phyloP scores from a whole-genome alignment of 345 rosid genomes.

The Gossypium australe region DNA sequence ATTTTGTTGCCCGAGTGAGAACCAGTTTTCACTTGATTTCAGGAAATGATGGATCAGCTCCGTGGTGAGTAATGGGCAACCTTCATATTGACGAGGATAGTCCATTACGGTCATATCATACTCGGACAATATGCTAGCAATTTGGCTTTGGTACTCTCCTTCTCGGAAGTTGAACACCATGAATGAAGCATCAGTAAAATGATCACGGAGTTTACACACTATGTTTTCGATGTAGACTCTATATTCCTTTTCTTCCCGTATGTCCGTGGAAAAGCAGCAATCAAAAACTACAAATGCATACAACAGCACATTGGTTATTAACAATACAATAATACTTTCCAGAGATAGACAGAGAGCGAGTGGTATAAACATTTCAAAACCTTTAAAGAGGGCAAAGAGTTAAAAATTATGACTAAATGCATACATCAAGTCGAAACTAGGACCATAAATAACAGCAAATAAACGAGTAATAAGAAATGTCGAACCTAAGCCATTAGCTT shows the following conservation, averaged over 20 bases:
- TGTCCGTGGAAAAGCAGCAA: conserved; percentile 57
- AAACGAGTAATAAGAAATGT: neutral
- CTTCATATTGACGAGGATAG: conserved; percentile 71
- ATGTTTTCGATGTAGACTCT: conserved; percentile 47
- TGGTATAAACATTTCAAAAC: neutral
- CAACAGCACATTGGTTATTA: conserved; percentile 9
- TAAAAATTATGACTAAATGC: neutral
- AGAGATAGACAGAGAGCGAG: neutral
- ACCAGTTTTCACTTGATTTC: conserved; percentile 70
- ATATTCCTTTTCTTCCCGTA: conserved; percentile 47
- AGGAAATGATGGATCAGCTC: conserved; percentile 66
- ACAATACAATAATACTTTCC: neutral
- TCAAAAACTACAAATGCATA: conserved; percentile 45
- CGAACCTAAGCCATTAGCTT: neutral
- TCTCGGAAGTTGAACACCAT: conserved; percentile 79
- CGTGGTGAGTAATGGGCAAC: conserved; percentile 69
- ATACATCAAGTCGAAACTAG: neutral
- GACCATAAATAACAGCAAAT: neutral
- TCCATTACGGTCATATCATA: conserved; percentile 80
- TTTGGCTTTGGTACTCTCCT: conserved; percentile 45
- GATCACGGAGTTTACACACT: conserved; percentile 47
- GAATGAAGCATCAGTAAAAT: conserved; percentile 56
- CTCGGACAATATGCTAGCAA: conserved; percentile 45
- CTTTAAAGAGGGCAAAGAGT: no score
- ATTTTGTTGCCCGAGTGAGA: conserved; percentile 54